Percentiles rank a stretch among this genome's conserved stretches.
These are phyloP conservation scores for Rhododendron williamsianum DNA, from an alignment of 148 eudicot genomes.

Conservation along the genomic window DNA sequence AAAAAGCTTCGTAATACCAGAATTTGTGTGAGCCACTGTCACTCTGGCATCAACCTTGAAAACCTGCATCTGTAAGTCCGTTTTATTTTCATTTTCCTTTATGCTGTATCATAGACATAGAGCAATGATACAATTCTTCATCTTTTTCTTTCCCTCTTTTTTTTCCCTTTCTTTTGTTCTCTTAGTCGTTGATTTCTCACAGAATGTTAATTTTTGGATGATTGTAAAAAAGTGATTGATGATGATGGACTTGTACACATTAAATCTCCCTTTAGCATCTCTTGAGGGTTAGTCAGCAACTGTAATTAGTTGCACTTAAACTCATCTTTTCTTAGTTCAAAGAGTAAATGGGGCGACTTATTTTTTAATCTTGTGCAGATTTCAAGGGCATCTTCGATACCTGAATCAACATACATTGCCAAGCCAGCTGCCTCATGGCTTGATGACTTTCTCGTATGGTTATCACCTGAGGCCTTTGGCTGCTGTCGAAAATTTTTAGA, in stretches of 20 bases:
- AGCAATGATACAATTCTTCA: not conserved
- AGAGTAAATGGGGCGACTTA: not conserved
- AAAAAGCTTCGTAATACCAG: not conserved
- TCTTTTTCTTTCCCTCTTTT: not conserved
- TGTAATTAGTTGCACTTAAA: not conserved
- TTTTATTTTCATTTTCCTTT: not conserved
- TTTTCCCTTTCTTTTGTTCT: not conserved
- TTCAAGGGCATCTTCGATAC: constrained; percentile 58
- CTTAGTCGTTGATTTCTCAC: not conserved
- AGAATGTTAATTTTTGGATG: not conserved
- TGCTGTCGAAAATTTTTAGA: constrained; percentile 63
- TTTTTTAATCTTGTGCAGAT: constrained; percentile 34
- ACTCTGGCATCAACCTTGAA: not conserved
- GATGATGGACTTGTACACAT: not conserved
- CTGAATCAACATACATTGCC: constrained; percentile 61
- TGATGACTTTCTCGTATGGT: constrained; percentile 79
- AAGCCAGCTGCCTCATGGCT: constrained; percentile 84
- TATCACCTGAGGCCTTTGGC: constrained; percentile 79
- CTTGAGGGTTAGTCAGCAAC: not conserved
- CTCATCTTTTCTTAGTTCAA: not conserved
- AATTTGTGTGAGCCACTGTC: not conserved
- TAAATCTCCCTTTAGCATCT: not conserved
- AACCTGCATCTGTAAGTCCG: not conserved
- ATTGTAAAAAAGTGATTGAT: not conserved
- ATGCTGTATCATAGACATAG: not conserved